These are phyloP conservation scores for Gomphus bonarii DNA, from an alignment of 1,284 basidiomycete species.

Conservation along the genomic window DNA sequence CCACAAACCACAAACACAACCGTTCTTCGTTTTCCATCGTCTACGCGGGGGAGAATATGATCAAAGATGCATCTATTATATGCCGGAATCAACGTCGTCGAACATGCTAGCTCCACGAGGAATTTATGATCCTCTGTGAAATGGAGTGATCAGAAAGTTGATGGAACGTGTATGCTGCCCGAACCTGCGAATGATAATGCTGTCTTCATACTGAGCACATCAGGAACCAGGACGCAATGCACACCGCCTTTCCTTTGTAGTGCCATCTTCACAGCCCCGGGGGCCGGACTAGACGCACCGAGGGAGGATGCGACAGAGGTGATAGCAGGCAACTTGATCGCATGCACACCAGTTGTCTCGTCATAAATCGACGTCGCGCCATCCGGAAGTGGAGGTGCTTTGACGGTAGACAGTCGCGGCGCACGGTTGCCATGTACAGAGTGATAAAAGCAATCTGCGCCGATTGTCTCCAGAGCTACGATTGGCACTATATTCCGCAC, in stretches of 20 bases:
- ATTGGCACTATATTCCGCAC: constrained; percentile 39
- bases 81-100: constrained; percentile 53
- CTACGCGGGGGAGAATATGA: constrained; percentile 30
- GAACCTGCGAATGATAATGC: constrained; percentile 45
- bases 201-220: constrained; percentile 57
- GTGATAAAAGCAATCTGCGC: constrained; percentile 64
- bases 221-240: constrained; percentile 48
- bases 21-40: constrained; percentile 20
- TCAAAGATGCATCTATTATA: constrained; percentile 49
- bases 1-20: constrained; percentile 63
- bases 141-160: background rate
- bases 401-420: background rate
- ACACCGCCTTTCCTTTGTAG: constrained; percentile 45
- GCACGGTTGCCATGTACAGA: constrained; percentile 30
- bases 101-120: constrained; percentile 61
- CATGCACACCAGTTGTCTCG: constrained; percentile 30
- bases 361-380: constrained; percentile 29
- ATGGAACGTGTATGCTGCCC: constrained; percentile 8
- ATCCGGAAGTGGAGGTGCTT: constrained; percentile 8
- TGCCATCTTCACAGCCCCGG: constrained; percentile 51
- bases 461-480: constrained; percentile 55
- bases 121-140: constrained; percentile 60
- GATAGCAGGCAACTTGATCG: constrained; percentile 47
- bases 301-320: constrained; percentile 59
- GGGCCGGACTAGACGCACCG: constrained; percentile 54